Conservation (phyloP, 2,329 filamentous ascomycete species). For the Fusarium sp. region DNA sequence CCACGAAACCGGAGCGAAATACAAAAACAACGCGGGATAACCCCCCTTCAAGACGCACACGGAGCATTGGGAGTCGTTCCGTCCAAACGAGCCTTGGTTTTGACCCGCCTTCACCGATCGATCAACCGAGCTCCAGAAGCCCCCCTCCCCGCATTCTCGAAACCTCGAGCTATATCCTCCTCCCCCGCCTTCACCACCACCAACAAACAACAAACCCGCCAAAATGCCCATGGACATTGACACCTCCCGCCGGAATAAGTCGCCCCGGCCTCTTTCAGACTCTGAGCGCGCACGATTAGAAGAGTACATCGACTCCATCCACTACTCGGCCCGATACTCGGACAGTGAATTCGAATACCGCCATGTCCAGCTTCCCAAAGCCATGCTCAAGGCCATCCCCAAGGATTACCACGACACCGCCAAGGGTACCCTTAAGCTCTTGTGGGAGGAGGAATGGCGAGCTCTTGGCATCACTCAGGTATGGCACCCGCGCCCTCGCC, state of each 20-base stretch:
- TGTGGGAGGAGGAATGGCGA: conserved; percentile 99
- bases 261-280: conserved; percentile 83
- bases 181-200: conserved; percentile 3
- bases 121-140: conserved; percentile 34
- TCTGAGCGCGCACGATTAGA: conserved; percentile 85
- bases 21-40: not conserved
- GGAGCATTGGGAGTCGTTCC: conserved; percentile 13
- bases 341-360: conserved; percentile 96
- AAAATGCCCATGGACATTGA: conserved; percentile 71
- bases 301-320: conserved; percentile 92
- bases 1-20: conserved; percentile 2
- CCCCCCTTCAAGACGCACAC: not conserved
- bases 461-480: conserved; percentile 97
- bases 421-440: conserved; percentile 92
- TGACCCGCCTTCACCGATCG: conserved; percentile 34
- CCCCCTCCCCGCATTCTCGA: conserved; percentile 36
- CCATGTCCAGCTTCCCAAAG: conserved; percentile 96
- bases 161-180: conserved; percentile 16
- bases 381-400: conserved; percentile 97
- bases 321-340: conserved; percentile 96
- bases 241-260: conserved; percentile 85
- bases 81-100: conserved; percentile 18
- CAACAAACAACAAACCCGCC: conserved; percentile 8
- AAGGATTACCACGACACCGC: conserved; percentile 91
- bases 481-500: conserved; percentile 43